Conservation (phyloP, 345 rosid species). For the Bretschneidera sinensis region DNA sequence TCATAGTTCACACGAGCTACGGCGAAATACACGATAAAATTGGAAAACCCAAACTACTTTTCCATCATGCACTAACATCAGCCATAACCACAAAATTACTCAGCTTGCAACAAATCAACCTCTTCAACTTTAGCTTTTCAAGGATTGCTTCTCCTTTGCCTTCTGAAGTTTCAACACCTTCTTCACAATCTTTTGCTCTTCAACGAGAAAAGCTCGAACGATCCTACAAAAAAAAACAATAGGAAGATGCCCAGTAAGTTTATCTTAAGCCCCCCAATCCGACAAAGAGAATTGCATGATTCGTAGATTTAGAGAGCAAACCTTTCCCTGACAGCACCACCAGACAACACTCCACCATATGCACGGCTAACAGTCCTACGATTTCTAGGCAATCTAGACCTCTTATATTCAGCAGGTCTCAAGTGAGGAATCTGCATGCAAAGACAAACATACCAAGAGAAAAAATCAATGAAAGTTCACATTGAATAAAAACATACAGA, state of each 20-base stretch:
- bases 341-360: slow-evolving; percentile 82
- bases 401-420: slow-evolving; percentile 88
- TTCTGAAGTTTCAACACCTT: slow-evolving; percentile 73
- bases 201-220: slow-evolving; percentile 71
- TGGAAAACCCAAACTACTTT: slow-evolving; percentile 21
- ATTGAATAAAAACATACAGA: too few relatives aligned
- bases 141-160: slow-evolving; percentile 61
- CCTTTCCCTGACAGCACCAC: slow-evolving; percentile 87
- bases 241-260: neutral
- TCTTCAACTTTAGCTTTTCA: slow-evolving; percentile 31
- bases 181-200: slow-evolving; percentile 84
- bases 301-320: slow-evolving; percentile 16
- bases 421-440: slow-evolving; percentile 68
- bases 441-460: neutral
- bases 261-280: neutral
- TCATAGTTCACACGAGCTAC: slow-evolving; percentile 12
- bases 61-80: slow-evolving; percentile 6
- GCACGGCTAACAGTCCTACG: slow-evolving; percentile 86
- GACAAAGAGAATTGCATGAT: neutral
- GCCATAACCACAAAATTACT: slow-evolving; percentile 5
- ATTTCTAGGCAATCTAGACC: slow-evolving; percentile 71
- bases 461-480: too few relatives aligned
- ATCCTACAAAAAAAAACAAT: slow-evolving; percentile 33
- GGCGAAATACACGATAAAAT: slow-evolving; percentile 12
- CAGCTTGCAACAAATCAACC: slow-evolving; percentile 2